A percentile compares a stretch with the other conserved stretches of the same genome.
phyloP scores from a whole-genome alignment of 441 rosid species.

The Adansonia madagascariensis region DNA sequence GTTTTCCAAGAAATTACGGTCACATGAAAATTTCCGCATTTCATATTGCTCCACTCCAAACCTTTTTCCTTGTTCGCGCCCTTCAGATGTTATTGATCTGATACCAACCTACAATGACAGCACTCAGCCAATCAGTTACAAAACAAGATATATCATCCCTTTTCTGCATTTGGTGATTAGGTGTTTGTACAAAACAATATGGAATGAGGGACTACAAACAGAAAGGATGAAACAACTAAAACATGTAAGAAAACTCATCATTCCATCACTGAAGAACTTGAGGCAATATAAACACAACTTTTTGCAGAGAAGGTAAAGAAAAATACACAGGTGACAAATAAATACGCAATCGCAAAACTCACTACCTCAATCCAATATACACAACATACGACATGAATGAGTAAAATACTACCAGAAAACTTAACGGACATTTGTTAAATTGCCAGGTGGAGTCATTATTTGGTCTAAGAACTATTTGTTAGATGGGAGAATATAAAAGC shows the following conservation, averaged over 20 bases:
- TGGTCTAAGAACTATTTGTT: background rate
- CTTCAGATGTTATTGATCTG: constrained; percentile 87
- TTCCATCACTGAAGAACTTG: background rate
- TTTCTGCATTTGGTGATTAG: background rate
- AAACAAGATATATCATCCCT: constrained; percentile 17
- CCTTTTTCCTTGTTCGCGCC: constrained; percentile 87
- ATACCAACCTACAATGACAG: constrained; percentile 72
- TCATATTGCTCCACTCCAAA: constrained; percentile 96
- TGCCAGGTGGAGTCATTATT: background rate
- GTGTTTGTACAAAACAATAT: background rate
- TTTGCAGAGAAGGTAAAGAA: background rate
- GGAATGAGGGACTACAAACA: constrained; percentile 6
- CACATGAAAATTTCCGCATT: constrained; percentile 90
- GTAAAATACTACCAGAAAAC: background rate
- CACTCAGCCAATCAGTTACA: constrained; percentile 1
- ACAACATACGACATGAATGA: background rate
- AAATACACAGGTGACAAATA: background rate
- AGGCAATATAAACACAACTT: background rate
- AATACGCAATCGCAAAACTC: background rate
- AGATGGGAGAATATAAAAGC: too few relatives aligned
- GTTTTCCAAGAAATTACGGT: constrained; percentile 71
- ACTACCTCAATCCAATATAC: background rate
- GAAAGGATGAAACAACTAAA: background rate
- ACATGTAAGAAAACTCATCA: background rate
- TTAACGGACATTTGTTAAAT: background rate